Percentiles rank a stretch among this genome's conserved stretches.
Conservation (phyloP, 345 rosid species). For the Euphorbia pulcherrima region DNA sequence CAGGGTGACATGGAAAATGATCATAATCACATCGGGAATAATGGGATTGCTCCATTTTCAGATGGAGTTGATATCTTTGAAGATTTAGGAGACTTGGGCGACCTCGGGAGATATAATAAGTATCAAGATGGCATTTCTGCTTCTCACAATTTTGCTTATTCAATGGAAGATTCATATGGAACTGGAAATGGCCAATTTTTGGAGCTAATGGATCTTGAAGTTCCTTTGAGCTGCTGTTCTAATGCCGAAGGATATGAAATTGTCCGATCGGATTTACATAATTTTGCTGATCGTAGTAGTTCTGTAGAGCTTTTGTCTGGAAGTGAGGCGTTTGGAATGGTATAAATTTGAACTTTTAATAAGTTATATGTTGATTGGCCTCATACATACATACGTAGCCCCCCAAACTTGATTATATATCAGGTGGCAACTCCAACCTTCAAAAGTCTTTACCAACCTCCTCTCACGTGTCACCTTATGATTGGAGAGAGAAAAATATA, state of each 20-base stretch:
- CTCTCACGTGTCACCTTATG: no score
- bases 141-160: background rate
- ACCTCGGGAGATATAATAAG: background rate
- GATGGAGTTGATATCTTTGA: conserved; percentile 17
- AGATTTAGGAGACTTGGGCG: conserved; percentile 23
- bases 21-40: background rate
- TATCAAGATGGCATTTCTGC: background rate
- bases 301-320: background rate
- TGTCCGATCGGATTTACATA: background rate
- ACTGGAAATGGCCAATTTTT: conserved; percentile 7
- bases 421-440: no score
- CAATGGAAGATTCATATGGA: background rate
- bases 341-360: background rate
- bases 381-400: no score
- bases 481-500: no score
- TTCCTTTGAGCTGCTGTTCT: conserved; percentile 18
- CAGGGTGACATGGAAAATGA: background rate
- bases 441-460: no score
- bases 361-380: no score
- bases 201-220: conserved; percentile 33
- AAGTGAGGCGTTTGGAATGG: background rate
- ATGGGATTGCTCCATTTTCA: background rate
- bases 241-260: background rate
- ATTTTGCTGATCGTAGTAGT: background rate
- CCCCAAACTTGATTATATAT: no score